Evolutionary conservation across 371 early-diverging fungal species (phyloP).

Genomic region (Mortierella sp.): DNA sequence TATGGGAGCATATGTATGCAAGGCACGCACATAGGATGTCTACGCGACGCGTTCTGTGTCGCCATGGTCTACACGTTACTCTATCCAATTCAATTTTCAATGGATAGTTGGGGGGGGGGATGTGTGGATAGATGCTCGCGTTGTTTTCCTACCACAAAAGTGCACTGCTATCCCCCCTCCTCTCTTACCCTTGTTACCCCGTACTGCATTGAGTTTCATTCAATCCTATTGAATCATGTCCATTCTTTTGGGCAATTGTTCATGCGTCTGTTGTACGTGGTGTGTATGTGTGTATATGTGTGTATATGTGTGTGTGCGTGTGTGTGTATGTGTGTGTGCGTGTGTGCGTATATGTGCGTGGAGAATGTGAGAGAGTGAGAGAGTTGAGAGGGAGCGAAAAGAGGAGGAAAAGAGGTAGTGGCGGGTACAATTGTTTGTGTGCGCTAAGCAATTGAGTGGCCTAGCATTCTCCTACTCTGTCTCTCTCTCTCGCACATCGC

Average conservation of each 20-base stretch:
- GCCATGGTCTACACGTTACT: background rate
- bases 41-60: constrained; percentile 13
- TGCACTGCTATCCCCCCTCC: no score
- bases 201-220: constrained; percentile 11
- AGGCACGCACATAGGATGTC: no score
- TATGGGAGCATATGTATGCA: background rate
- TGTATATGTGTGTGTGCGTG: background rate
- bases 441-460: background rate
- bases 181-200: background rate
- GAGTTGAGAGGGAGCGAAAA: no score
- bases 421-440: no score
- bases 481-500: background rate
- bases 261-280: background rate
- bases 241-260: background rate
- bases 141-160: background rate
- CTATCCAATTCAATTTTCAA: constrained; percentile 1
- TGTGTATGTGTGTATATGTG: background rate
- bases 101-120: no score
- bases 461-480: constrained; percentile 2
- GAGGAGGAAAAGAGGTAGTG: no score
- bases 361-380: background rate
- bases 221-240: background rate
- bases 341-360: background rate
- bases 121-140: no score
- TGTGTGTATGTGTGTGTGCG: background rate